A percentile compares a stretch with the other conserved stretches of the same genome.
Conservation (phyloP, 2,329 filamentous ascomycete species). For the Microcyclospora tardicrescens region DNA sequence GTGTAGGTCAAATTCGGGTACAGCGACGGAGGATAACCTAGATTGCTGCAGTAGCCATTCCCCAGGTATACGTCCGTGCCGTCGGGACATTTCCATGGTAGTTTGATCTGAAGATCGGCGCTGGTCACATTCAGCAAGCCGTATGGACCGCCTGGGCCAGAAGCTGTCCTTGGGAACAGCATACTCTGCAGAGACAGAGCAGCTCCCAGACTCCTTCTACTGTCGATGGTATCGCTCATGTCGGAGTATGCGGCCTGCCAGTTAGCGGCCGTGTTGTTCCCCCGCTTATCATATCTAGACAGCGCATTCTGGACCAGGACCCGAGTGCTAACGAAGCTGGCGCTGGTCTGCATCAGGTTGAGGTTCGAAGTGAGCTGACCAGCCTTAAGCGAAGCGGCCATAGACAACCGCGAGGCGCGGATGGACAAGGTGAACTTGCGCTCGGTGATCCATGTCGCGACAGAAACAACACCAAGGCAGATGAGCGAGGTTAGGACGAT, state of each 20-base stretch:
- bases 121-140: conserved; percentile 55
- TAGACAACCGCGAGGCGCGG: conserved; percentile 45
- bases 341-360: conserved; percentile 63
- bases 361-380: conserved; percentile 69
- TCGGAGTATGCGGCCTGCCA: conserved; percentile 53
- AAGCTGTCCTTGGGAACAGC: conserved; percentile 58
- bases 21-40: conserved; percentile 55
- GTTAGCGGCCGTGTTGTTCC: conserved; percentile 44
- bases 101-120: conserved; percentile 37
- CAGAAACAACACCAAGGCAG: conserved; percentile 62
- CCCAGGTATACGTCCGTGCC: conserved; percentile 50
- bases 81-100: conserved; percentile 50
- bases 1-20: conserved; percentile 68
- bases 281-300: conserved; percentile 36
- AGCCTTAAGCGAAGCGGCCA: conserved; percentile 79
- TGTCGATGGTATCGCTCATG: conserved; percentile 56
- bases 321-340: conserved; percentile 56
- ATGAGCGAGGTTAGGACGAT: conserved; percentile 64
- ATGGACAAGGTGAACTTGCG: conserved; percentile 48
- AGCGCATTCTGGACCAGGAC: conserved; percentile 42
- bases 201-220: conserved; percentile 30
- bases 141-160: conserved; percentile 34
- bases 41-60: conserved; percentile 4
- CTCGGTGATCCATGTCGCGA: conserved; percentile 56
- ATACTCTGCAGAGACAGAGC: conserved; percentile 53